Percentiles rank a stretch among this genome's conserved stretches.
Evolutionary conservation across 495 filamentous ascomycete species (phyloP).

Genomic region (Aspergillus incahuasiensis): DNA sequence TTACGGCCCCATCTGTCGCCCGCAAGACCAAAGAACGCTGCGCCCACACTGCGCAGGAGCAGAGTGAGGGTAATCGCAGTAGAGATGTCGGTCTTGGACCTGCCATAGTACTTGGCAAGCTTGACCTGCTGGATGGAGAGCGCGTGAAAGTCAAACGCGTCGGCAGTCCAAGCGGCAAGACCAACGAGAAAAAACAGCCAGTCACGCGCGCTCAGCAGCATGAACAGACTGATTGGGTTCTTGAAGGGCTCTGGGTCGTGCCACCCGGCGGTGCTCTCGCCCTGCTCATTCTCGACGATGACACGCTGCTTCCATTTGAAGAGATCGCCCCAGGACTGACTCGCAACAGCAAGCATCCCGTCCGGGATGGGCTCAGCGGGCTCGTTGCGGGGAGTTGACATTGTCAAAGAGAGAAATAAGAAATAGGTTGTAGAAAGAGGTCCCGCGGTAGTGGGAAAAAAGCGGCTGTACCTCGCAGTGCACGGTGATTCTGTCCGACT

Average conservation of each 20-base stretch:
- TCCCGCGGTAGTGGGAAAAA: neutral
- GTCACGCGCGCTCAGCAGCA: conserved; percentile 47
- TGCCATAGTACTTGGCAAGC: conserved; percentile 60
- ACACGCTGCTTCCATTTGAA: conserved; percentile 65
- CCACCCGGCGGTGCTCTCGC: conserved; percentile 53
- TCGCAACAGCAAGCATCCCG: conserved; percentile 53
- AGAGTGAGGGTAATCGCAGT: conserved; percentile 73
- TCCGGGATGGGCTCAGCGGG: conserved; percentile 55
- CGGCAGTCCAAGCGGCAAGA: conserved; percentile 60
- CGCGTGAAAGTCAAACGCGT: conserved; percentile 75
- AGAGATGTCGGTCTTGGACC: conserved; percentile 61
- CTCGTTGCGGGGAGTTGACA: conserved; percentile 35
- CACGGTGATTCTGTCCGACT: neutral
- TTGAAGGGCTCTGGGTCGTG: conserved; percentile 50
- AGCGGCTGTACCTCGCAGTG: neutral
- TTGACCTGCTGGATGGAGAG: conserved; percentile 67
- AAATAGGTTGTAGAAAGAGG: neutral
- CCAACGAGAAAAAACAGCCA: conserved; percentile 66
- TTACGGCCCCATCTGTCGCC: conserved; percentile 74
- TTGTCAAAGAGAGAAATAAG: conserved; percentile 1
- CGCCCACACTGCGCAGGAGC: conserved; percentile 65
- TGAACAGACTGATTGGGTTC: conserved; percentile 59
- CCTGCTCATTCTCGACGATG: conserved; percentile 55
- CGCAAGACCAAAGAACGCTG: conserved; percentile 64
- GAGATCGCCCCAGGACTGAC: conserved; percentile 57